Base-by-base conservation (phyloP, 169 alveolate species). In the Plasmodium coatneyi region DNA sequence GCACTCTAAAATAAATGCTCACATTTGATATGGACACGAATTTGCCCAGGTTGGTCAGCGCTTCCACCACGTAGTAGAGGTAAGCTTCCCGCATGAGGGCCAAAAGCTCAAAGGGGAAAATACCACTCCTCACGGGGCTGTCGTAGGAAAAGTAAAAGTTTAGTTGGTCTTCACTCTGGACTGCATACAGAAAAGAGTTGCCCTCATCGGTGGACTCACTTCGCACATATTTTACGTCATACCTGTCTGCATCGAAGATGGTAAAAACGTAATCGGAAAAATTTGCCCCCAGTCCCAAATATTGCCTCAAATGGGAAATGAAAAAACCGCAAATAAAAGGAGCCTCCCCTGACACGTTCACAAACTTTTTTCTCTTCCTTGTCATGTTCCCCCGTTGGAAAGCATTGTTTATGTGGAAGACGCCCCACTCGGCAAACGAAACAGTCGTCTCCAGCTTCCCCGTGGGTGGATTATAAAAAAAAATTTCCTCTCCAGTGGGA, bases 341-440 rank as follows among this genome's bases (percentile, higher is more conserved):
- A 30, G 95, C 32, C 22, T 80, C 66, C 22, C 28, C 80, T 43
- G 92, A 80, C 28, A 91, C 56, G 36, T 80, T 28, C 22, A 80
- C 39, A 5, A 66, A 0, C 12, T 89, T 56, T 56, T 89, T 79
- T 30, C 34, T 81, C 19, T 52, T 36, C 28, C 30, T 43, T 66
- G 10, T 46, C 25, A 14, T 16, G 9, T 43, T 46, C n/a, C 34
- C 16, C 22, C 25, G 25, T 1, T 30, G 54, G 16, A 91, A 54
- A 32, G 36, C 46, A 60, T 80, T 80, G 14, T 91, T 91, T 71
- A 91, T 46, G 39, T 91, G 60, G 66, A 81, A 14, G 6, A 82
- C 30, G 6, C 95, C 95, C 95, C 95, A 91, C 52, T 91, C 95
- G 3, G 76, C 46, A 91, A 91, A 80, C 3, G 95, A 91, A 36